These are phyloP conservation scores for Globisporangium solare DNA, from an alignment of 352 stramenopile genomes.

Conservation along the genomic window DNA sequence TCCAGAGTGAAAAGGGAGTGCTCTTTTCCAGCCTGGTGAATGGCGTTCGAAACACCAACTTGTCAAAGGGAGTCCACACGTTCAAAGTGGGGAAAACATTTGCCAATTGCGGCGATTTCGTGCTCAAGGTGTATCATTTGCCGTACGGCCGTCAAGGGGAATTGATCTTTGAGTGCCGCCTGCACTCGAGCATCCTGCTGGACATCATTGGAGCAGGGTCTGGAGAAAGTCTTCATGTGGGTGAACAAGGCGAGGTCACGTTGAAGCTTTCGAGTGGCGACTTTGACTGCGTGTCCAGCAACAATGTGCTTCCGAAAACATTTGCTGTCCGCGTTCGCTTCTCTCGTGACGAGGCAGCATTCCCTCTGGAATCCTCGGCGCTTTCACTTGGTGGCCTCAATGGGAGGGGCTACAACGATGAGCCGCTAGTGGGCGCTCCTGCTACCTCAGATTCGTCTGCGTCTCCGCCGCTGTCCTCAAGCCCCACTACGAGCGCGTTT, in stretches of 20 bases:
- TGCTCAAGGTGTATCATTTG: slow-evolving; percentile 86
- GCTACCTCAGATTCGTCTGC: slow-evolving; percentile 5
- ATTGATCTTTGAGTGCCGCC: slow-evolving; percentile 69
- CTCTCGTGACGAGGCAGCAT: slow-evolving; percentile 40
- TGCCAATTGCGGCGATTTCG: slow-evolving; percentile 56
- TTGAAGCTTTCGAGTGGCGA: slow-evolving; percentile 63
- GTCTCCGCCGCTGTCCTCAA: background rate
- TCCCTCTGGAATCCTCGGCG: slow-evolving; percentile 31
- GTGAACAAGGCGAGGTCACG: slow-evolving; percentile 37
- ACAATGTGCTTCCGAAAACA: slow-evolving; percentile 58
- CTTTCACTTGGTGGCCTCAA: slow-evolving; percentile 19
- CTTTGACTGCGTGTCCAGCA: slow-evolving; percentile 78
- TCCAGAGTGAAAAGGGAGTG: slow-evolving; percentile 83
- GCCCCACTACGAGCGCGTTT: slow-evolving; percentile 7
- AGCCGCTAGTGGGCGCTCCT: background rate
- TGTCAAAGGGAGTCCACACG: slow-evolving; percentile 46
- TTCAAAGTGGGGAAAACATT: slow-evolving; percentile 69
- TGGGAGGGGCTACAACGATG: slow-evolving; percentile 15
- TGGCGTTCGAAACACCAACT: slow-evolving; percentile 60
- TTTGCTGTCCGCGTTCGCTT: slow-evolving; percentile 63
- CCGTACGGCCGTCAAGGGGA: slow-evolving; percentile 81
- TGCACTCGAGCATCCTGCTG: slow-evolving; percentile 71
- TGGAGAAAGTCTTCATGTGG: slow-evolving; percentile 10
- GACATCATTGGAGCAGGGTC: slow-evolving; percentile 28
- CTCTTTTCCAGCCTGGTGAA: slow-evolving; percentile 86